Evolutionary conservation across 345 rosid genomes (phyloP), one percentile per base, ranked within the genome.

Genomic region (Psidium guajava): DNA sequence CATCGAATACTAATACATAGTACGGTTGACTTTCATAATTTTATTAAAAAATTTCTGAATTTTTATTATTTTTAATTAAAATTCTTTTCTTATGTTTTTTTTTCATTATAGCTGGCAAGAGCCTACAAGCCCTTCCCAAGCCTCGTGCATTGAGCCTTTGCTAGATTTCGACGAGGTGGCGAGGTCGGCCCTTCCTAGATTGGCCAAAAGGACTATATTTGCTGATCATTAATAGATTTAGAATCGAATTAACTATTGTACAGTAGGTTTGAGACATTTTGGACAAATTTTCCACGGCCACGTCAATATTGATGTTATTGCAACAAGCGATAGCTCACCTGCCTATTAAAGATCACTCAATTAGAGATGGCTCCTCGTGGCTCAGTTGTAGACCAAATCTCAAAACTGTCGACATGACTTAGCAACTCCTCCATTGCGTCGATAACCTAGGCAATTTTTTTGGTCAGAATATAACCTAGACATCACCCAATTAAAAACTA

Each of bases 161-260:
- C 54, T 16, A 52, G 54, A 15, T 13, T 52, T 8, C 51, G 12
- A 0, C 11, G 9, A 49, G 12, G 51, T 49, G 51, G 12, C 51
- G 1, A 7, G 51, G 51, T 2, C 51, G 2, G 13, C 51, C 51
- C 51, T 49, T 3, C 10, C 13, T 49, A 49, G 51, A 49, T 49
- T 49, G 51, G 51, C 51, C 0, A 49, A 2, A 49, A 49, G 3
- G 51, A 49, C 51, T 49, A 49, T 13, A 49, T 49, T 49, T 49
- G 12, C 13, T 49, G 11, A 49, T 49, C 13, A 3, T 49, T 49
- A 49, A 28, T 28, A 61, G 0, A 11, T 61, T 61, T 61, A 61
- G 1, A 6, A 61, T 1, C 27, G 6, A 61, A 61, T 61, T 61
- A 2, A 27, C 0, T 0, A 4, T 0, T 6, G 16, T 27, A 27